phyloP scores from a whole-genome alignment of 495 filamentous ascomycete genomes.

The Chaetomium cochliodes region DNA sequence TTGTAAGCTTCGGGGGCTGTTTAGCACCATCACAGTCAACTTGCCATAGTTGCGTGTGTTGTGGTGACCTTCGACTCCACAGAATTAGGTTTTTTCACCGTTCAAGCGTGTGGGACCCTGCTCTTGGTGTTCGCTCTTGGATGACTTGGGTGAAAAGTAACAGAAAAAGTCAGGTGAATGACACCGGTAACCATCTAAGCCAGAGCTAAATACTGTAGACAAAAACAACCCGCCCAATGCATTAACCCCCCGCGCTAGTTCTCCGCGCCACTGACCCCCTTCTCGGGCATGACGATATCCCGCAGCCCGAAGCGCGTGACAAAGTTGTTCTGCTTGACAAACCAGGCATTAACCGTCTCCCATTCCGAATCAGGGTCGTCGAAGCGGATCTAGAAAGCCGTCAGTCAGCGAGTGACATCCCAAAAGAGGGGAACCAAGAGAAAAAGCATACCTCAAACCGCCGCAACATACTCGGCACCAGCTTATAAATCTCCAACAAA shows the following conservation, averaged over 20 bases:
- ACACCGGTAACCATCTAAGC: neutral
- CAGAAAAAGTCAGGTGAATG: conserved; percentile 1
- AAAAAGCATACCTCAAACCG: conserved; percentile 58
- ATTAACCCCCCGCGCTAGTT: neutral
- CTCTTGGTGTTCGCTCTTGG: no score
- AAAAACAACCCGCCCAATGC: neutral
- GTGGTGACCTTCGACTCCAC: no score
- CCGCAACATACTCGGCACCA: conserved; percentile 70
- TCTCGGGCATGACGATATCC: conserved; percentile 45
- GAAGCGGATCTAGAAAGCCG: conserved; percentile 49
- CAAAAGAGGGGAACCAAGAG: neutral
- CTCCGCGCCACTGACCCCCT: conserved; percentile 14
- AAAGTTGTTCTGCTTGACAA: conserved; percentile 68
- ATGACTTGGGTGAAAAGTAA: no score
- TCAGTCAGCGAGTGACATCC: neutral
- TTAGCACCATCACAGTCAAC: no score
- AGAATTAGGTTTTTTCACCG: no score
- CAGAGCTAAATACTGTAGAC: neutral
- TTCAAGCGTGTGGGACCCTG: no score
- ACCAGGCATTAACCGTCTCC: conserved; percentile 70
- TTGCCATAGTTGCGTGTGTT: no score
- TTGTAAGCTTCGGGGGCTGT: no score
- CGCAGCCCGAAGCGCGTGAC: conserved; percentile 53
- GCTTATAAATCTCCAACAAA: conserved; percentile 74
- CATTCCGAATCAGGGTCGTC: conserved; percentile 60